phyloP scores from a whole-genome alignment of 495 filamentous ascomycete species.

The Cenococcum geophilum region DNA sequence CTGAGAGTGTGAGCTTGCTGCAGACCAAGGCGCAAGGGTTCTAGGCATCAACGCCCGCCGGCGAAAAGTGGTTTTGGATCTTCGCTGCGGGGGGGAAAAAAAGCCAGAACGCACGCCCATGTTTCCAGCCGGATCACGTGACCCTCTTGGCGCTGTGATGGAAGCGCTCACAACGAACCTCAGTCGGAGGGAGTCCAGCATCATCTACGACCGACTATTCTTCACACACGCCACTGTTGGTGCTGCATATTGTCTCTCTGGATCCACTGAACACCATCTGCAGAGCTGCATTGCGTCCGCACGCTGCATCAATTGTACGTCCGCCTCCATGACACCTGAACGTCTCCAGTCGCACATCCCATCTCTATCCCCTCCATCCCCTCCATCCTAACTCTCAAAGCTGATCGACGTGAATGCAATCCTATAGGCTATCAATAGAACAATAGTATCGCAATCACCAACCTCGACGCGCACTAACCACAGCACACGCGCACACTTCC shows the following conservation, averaged over 20 bases:
- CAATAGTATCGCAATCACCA: not conserved
- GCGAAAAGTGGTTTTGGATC: too few relatives aligned
- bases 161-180: not conserved
- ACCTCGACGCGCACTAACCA: not conserved
- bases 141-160: not conserved
- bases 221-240: conserved; percentile 1
- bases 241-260: not conserved
- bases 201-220: conserved; percentile 8
- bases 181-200: not conserved
- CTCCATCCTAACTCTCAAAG: not conserved
- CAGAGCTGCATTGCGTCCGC: not conserved
- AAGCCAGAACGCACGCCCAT: too few relatives aligned
- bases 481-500: not conserved
- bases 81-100: too few relatives aligned
- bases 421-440: conserved; percentile 3
- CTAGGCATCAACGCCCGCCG: too few relatives aligned
- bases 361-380: not conserved
- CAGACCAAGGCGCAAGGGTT: too few relatives aligned
- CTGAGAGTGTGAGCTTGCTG: too few relatives aligned
- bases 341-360: conserved; percentile 1
- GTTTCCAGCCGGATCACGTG: not conserved
- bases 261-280: not conserved
- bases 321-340: not conserved
- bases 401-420: conserved; percentile 1
- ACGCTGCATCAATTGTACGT: conserved; percentile 2